Conservation (phyloP, 2,329 filamentous ascomycete genomes). For the Calonectria leucothoes region DNA sequence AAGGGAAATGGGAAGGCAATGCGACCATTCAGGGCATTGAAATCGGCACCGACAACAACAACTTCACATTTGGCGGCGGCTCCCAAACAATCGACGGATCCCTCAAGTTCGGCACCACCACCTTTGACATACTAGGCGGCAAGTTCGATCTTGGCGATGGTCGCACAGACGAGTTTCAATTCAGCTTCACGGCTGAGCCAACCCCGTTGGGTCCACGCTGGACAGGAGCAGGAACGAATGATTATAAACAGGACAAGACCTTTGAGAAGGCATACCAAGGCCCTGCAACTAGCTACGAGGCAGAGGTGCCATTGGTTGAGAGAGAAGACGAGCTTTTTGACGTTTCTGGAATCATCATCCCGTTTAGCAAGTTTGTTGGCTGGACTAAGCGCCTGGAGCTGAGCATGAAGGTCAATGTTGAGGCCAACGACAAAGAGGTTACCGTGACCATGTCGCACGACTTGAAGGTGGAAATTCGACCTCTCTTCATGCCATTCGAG, state of each 20-base stretch:
- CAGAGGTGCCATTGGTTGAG: background rate
- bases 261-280: background rate
- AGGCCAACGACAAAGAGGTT: background rate
- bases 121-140: background rate
- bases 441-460: background rate
- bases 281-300: background rate
- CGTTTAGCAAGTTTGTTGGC: background rate
- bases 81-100: background rate
- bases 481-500: background rate
- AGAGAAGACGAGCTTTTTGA: background rate
- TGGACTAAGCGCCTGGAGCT: background rate
- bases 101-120: background rate
- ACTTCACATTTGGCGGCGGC: background rate
- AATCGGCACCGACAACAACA: background rate
- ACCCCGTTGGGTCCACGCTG: background rate
- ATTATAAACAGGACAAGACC: background rate
- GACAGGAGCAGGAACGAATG: background rate
- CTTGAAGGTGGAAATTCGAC: background rate
- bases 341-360: background rate
- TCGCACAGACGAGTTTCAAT: background rate
- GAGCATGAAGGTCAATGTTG: background rate
- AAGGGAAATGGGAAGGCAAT: background rate
- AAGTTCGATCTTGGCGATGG: background rate
- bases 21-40: background rate
- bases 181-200: background rate